A percentile compares a stretch with the other conserved stretches of the same genome.
These are phyloP conservation scores for Ophiostoma australiae DNA, from an alignment of 2,329 filamentous ascomycete genomes.

Conservation along the genomic window DNA sequence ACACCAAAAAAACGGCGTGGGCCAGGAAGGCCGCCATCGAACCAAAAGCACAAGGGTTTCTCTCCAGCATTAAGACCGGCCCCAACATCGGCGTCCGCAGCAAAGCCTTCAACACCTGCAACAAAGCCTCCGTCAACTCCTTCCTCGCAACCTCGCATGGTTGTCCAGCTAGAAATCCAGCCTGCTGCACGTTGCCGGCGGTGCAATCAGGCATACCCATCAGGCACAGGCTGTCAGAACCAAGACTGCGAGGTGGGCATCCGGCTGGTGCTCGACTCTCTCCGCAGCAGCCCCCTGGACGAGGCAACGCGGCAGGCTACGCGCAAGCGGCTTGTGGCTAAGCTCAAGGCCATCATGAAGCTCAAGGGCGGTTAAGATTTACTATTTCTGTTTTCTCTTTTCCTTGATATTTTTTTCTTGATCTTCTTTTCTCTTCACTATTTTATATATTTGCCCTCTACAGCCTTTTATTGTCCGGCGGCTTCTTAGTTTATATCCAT, in stretches of 20 bases:
- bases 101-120: not conserved
- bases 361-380: not conserved
- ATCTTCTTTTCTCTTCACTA: not conserved
- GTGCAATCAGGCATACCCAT: constrained; percentile 22
- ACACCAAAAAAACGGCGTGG: not conserved
- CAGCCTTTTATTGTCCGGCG: no score
- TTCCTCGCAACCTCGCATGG: not conserved
- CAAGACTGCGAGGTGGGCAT: constrained; percentile 24
- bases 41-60: not conserved
- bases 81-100: not conserved
- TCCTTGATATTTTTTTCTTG: not conserved
- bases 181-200: constrained; percentile 15
- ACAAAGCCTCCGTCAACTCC: not conserved
- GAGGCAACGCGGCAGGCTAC: constrained; percentile 12
- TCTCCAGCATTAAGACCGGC: not conserved
- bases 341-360: constrained; percentile 13
- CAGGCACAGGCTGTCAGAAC: constrained; percentile 19
- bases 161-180: constrained; percentile 19
- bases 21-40: not conserved
- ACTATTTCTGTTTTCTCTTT: not conserved
- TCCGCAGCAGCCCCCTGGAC: constrained; percentile 18
- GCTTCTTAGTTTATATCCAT: not conserved
- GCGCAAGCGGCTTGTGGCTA: constrained; percentile 17
- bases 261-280: constrained; percentile 25
- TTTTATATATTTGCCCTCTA: not conserved